phyloP scores from a whole-genome alignment of 1,284 basidiomycete species.

The Cryptococcus sp. region DNA sequence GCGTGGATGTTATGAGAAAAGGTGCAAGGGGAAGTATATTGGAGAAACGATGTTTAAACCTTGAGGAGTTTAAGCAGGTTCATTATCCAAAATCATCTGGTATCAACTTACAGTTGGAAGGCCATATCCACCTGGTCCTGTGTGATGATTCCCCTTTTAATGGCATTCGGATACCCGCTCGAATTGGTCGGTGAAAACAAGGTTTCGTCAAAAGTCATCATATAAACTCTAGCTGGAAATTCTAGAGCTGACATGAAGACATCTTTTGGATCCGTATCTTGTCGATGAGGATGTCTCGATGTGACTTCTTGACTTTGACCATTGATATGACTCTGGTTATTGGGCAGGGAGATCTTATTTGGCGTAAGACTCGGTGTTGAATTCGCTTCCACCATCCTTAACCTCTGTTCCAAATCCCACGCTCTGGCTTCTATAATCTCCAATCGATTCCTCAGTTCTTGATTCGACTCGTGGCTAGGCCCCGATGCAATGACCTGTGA shows the following conservation, averaged over 20 bases:
- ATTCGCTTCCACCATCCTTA: not conserved
- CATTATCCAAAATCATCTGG: too few species aligned
- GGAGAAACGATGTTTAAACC: slow-evolving; percentile 31
- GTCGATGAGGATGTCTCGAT: not conserved
- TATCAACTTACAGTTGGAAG: slow-evolving; percentile 20
- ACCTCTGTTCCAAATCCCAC: slow-evolving; percentile 1
- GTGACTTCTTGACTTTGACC: not conserved
- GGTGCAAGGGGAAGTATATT: slow-evolving; percentile 24
- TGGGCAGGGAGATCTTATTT: not conserved
- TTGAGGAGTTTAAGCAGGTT: not conserved
- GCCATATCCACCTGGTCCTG: slow-evolving; percentile 22
- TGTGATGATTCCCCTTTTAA: slow-evolving; percentile 12
- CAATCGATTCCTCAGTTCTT: not conserved
- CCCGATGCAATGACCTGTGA: not conserved
- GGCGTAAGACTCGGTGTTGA: not conserved
- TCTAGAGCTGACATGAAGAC: too few species aligned
- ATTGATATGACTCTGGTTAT: not conserved
- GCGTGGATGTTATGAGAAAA: slow-evolving; percentile 20
- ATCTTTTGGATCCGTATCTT: too few species aligned
- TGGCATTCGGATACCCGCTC: slow-evolving; percentile 17
- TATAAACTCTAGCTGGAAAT: not conserved
- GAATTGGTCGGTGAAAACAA: slow-evolving; percentile 12
- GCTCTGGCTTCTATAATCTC: slow-evolving; percentile 2
- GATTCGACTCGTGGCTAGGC: not conserved
- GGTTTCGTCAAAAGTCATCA: slow-evolving; percentile 15